Base-by-base conservation (phyloP, 345 rosid species). In the Trapa bicornis region DNA sequence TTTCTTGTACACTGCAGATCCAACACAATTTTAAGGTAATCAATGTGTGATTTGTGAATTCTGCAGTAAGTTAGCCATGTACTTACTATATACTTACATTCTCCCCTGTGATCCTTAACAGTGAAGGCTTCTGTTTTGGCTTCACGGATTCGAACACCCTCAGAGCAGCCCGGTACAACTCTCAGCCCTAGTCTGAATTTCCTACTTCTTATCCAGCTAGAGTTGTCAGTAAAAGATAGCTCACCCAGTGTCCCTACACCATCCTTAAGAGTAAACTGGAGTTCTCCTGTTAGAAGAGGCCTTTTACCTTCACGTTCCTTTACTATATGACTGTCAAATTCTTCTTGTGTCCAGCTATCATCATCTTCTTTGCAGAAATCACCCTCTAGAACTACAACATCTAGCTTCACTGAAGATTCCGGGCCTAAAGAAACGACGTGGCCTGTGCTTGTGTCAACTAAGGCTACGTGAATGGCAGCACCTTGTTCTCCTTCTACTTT, bases 401-500 rank as follows among this genome's bases (percentile, higher is more conserved):
- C 99, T 0, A 95, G 81, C 74, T 81, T 91, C 17, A 66, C 89
- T 2, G 76, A 78, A 29, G 97, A 85, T 76, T 95, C 96, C 15
- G 88, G 85, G 56, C 99, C 96, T 68, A 80, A 62, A 6, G 97
- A 87, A 48, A 91, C 74, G 13, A 89, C 81, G 68, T 71, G 87
- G 32, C 97, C 96, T 3, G 85, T 81, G 67, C 72, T 78, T 61
- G 79, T 84, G 80, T 91, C 91, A 65, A 85, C 67, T 61, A 95
- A 73, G 36, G 87, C 89, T 6, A 87, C 60, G 71, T 87, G 97
- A 70, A 95, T 86, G 14, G 96, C 87, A 72, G 87, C 87, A 70
- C 97, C 96, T 76, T 87, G 97, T 73, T 95, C 97, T 10, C 99
- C 97, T 79, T 95, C 99, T 6, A 91, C 93, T 77, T 87, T 95